Evolutionary conservation across 2,329 filamentous ascomycete genomes (phyloP), one percentile per base, ranked within the genome.

Genomic region (Colletotrichum cereale): DNA sequence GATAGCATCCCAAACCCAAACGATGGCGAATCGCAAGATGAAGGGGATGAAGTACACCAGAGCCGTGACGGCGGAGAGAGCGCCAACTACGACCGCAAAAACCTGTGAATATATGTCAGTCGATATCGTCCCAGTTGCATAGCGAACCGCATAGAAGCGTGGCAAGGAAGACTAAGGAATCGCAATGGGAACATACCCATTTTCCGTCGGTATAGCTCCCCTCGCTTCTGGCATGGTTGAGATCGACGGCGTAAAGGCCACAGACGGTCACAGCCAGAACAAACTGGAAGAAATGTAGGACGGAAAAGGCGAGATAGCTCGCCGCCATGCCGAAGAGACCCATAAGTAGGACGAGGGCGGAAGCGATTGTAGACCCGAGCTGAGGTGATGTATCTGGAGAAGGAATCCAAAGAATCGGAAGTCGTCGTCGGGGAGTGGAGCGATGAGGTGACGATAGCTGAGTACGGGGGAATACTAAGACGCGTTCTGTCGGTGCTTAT

Each of bases 241-340:
- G 82, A 78, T 96, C 92, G 31, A 86, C 82, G 44, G 90, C 93
- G 75, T 96, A 97, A 26, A 97, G 88, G 1, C 92, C 95, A 74
- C 92, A 91, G 66, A 96, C 92, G 1, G 92, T 88, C 68, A 97
- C 82, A 18, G 90, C 93, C 74, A 97, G 86, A 68, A 93, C 87
- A 77, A 97, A 91, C 78, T 96, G 93, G 72, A 91, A 82, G 80
- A 95, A 86, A 79, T 95, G 92, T n/a, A 95, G 82, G 74, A 87
- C 74, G 31, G 86, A 83, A 78, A 92, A 92, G 75, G 85, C 77
- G 75, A 91, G 75, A 74, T 88, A 89, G 79, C 84, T 83, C 77
- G 81, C 65, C 26, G 83, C 77, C 63, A 86, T 79, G 71, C 82
- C 84, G 61, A 84, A 77, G 71, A 86, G 65, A 58, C 84, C 84